These are phyloP conservation scores for Cerioporus squamosus DNA, from an alignment of 1,284 basidiomycete genomes.

Conservation along the genomic window DNA sequence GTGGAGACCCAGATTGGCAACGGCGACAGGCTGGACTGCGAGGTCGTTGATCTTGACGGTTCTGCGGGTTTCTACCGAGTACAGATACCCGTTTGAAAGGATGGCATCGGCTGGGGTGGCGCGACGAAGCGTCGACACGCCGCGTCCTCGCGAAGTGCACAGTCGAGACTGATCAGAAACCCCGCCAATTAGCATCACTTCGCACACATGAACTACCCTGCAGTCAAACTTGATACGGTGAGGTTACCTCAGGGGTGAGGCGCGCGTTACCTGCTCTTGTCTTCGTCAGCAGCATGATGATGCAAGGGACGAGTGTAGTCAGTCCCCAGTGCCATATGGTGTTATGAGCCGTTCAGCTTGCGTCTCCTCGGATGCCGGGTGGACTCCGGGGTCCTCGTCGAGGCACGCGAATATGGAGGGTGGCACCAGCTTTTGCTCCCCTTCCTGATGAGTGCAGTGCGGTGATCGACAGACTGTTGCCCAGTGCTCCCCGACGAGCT, in stretches of 20 bases:
- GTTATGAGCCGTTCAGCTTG: no score
- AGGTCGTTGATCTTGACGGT: constrained; percentile 65
- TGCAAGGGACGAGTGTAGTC: no score
- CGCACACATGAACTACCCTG: no score
- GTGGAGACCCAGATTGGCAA: constrained; percentile 87
- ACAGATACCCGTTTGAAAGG: constrained; percentile 32
- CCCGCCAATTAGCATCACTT: no score
- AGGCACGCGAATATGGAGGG: neutral
- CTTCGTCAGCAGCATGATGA: no score
- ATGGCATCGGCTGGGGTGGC: neutral
- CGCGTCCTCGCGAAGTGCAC: neutral
- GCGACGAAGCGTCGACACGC: neutral
- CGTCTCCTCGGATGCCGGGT: neutral
- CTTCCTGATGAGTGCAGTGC: constrained; percentile 14
- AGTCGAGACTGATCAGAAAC: no score
- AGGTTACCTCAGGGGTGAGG: no score
- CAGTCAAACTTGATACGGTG: no score
- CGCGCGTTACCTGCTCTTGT: no score
- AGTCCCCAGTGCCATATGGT: no score
- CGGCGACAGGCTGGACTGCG: constrained; percentile 74
- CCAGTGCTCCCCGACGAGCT: neutral
- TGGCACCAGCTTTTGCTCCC: constrained; percentile 19
- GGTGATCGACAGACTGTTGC: constrained; percentile 17
- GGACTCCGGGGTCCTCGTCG: neutral
- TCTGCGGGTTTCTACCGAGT: constrained; percentile 40